phyloP scores from a whole-genome alignment of 257 asterid species.

The Scutellaria minor region DNA sequence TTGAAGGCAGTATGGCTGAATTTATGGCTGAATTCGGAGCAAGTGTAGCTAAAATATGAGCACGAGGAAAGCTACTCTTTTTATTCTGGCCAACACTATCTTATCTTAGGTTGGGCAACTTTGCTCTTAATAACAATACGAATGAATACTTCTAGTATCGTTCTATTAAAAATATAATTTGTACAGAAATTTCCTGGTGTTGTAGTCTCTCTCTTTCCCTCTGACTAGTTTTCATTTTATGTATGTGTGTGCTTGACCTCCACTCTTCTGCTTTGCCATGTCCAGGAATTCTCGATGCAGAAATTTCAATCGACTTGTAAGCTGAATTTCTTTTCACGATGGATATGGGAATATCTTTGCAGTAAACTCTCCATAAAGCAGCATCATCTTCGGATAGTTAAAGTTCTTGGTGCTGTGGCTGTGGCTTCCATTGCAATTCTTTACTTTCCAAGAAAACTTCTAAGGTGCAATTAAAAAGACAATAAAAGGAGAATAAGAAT shows the following conservation, averaged over 20 bases:
- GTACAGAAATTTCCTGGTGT: not conserved
- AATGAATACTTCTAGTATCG: constrained; percentile 16
- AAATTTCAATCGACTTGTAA: constrained; percentile 62
- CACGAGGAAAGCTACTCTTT: constrained; percentile 46
- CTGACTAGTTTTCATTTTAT: not conserved
- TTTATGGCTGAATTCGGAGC: constrained; percentile 62
- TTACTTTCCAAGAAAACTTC: constrained; percentile 39
- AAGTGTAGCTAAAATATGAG: constrained; percentile 57
- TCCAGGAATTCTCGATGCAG: constrained; percentile 74
- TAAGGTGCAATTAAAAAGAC: not conserved
- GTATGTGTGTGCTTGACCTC: constrained; percentile 22
- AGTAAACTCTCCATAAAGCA: constrained; percentile 37
- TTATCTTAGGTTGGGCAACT: constrained; percentile 57
- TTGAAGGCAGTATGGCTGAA: constrained; percentile 63
- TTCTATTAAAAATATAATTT: not conserved
- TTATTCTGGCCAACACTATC: constrained; percentile 31
- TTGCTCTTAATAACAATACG: constrained; percentile 22
- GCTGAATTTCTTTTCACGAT: constrained; percentile 55
- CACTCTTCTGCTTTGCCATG: constrained; percentile 33
- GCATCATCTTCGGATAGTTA: constrained; percentile 36
- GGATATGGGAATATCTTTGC: constrained; percentile 59
- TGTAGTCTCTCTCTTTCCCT: not conserved
- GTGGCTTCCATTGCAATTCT: constrained; percentile 56
- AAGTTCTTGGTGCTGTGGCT: constrained; percentile 53
- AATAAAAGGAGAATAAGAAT: not conserved